A percentile compares a stretch with the other conserved stretches of the same genome.
These are phyloP conservation scores for Bipolaris oryzae DNA, from an alignment of 2,329 filamentous ascomycete genomes.

Conservation along the genomic window DNA sequence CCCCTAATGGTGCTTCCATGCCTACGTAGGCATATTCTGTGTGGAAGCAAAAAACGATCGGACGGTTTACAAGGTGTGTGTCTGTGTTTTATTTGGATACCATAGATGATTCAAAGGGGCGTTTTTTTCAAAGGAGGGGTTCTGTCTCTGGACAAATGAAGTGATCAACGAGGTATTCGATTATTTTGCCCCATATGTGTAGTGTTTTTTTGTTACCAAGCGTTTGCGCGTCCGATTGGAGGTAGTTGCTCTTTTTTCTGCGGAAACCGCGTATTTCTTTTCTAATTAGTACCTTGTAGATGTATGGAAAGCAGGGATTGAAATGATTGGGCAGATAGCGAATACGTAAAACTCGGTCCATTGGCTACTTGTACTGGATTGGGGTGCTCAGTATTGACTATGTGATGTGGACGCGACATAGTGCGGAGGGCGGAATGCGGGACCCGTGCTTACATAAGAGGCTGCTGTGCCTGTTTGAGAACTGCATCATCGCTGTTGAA, in stretches of 20 bases:
- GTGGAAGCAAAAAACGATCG: neutral
- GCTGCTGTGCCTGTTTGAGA: too few relatives aligned
- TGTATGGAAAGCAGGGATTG: neutral
- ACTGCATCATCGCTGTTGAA: conserved; percentile 13
- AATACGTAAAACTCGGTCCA: neutral
- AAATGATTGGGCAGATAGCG: neutral
- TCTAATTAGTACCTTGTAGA: conserved; percentile 2
- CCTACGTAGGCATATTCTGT: conserved; percentile 20
- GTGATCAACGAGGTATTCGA: too few relatives aligned
- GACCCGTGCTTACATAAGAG: too few relatives aligned
- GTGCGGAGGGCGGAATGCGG: neutral
- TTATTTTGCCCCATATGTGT: too few relatives aligned
- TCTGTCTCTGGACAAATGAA: too few relatives aligned
- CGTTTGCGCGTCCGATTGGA: neutral
- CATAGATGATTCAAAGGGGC: conserved; percentile 25
- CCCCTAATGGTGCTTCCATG: conserved; percentile 25
- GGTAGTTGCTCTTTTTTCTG: neutral
- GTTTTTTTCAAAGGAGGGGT: conserved; percentile 18
- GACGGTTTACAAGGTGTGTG: conserved; percentile 3
- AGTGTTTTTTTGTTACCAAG: neutral
- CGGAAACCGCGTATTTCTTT: neutral
- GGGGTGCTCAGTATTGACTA: too few relatives aligned
- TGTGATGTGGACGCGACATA: too few relatives aligned
- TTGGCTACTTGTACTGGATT: neutral
- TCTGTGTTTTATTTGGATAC: conserved; percentile 14